Conservation (phyloP, 73 alveolate species). For the Uronychia binucleata region DNA sequence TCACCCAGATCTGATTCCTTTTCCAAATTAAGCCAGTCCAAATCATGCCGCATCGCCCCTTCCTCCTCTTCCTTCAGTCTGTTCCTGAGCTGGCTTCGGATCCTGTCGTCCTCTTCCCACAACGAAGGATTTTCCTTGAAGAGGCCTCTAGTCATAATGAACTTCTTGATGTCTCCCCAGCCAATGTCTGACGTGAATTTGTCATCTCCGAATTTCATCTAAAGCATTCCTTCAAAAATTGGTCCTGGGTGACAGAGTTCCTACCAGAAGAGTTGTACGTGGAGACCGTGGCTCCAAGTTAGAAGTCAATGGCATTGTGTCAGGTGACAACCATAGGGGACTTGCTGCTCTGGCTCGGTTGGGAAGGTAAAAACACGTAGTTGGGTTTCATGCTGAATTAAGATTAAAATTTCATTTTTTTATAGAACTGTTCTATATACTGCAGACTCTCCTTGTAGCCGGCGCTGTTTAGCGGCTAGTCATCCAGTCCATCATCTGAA, state of each 20-base stretch:
- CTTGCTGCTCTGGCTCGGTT: not conserved
- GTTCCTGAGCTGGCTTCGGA: too few species aligned
- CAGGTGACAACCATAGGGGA: not conserved
- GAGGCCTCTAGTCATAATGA: not conserved
- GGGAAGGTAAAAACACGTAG: not conserved
- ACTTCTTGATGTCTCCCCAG: not conserved
- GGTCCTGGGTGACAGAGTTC: not conserved
- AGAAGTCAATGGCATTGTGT: not conserved
- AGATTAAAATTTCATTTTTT: not conserved
- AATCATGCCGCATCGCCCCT: too few species aligned
- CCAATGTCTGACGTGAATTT: not conserved
- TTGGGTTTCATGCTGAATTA: not conserved
- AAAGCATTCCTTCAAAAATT: not conserved
- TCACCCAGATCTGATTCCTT: too few species aligned
- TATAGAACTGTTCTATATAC: not conserved
- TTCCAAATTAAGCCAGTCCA: too few species aligned
- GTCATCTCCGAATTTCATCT: not conserved
- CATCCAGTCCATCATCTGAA: slow-evolving; percentile 22
- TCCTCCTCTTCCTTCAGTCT: too few species aligned
- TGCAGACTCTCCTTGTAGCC: not conserved
- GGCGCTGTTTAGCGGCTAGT: not conserved
- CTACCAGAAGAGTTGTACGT: not conserved
- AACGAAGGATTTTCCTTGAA: too few species aligned
- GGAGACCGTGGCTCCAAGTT: not conserved
- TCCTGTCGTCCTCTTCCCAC: too few species aligned